phyloP scores from a whole-genome alignment of 108 stramenopile species.

The Craspedostauros australis region DNA sequence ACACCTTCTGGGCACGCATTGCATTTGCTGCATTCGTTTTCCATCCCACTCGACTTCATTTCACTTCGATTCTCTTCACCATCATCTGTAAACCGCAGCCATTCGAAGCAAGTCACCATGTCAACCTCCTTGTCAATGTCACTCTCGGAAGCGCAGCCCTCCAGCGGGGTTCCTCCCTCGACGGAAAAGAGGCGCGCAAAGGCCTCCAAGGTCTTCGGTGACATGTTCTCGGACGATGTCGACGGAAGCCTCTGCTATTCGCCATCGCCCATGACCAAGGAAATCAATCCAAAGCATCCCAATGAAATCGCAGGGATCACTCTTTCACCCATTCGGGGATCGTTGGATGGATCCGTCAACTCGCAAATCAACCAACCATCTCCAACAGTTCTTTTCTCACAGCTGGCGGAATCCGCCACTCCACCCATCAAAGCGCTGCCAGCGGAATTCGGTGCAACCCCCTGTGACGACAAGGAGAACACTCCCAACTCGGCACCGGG shows the following conservation, averaged over 20 bases:
- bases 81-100: no score
- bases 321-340: background rate
- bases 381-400: background rate
- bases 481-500: background rate
- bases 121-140: no score
- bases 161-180: slow-evolving; percentile 5
- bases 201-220: slow-evolving; percentile 44
- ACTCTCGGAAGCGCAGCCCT: background rate
- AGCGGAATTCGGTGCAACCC: background rate
- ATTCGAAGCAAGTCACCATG: no score
- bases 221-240: slow-evolving; percentile 21
- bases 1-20: no score
- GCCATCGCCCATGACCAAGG: no score
- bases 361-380: no score
- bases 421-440: background rate
- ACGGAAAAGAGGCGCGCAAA: slow-evolving; percentile 23
- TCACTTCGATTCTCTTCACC: no score
- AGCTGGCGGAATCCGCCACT: background rate
- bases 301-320: no score
- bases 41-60: no score
- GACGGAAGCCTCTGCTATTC: slow-evolving; percentile 41
- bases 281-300: no score
- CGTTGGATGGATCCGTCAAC: background rate
- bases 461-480: slow-evolving; percentile 15
- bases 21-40: no score